A percentile compares a stretch with the other conserved stretches of the same genome.
These are phyloP conservation scores for Exophiala sp. DNA, from an alignment of 2,329 filamentous ascomycete species.

Conservation along the genomic window DNA sequence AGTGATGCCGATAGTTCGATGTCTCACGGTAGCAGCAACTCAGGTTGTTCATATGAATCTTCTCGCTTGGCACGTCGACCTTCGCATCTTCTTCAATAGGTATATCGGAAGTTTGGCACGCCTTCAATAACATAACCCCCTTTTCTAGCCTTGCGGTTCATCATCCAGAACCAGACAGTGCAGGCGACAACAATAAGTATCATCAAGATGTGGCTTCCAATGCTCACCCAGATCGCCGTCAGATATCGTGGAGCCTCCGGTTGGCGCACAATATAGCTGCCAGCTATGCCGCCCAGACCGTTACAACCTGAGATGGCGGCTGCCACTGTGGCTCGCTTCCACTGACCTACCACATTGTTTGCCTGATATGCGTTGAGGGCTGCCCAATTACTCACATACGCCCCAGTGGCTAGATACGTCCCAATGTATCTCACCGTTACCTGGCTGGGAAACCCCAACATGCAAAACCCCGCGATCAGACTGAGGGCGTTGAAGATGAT, in stretches of 20 bases:
- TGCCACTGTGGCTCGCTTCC: slow-evolving; percentile 57
- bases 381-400: slow-evolving; percentile 65
- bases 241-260: slow-evolving; percentile 57
- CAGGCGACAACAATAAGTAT: slow-evolving; percentile 23
- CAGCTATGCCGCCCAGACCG: slow-evolving; percentile 59
- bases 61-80: background rate
- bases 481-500: slow-evolving; percentile 60
- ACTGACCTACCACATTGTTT: slow-evolving; percentile 59
- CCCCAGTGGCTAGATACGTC: slow-evolving; percentile 60
- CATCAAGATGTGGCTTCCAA: slow-evolving; percentile 41
- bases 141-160: slow-evolving; percentile 19
- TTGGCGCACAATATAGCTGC: slow-evolving; percentile 59
- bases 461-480: slow-evolving; percentile 58
- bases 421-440: slow-evolving; percentile 59
- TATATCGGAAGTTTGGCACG: slow-evolving; percentile 25
- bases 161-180: slow-evolving; percentile 25
- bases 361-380: slow-evolving; percentile 58
- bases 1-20: no score
- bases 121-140: slow-evolving; percentile 24
- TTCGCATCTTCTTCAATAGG: slow-evolving; percentile 19
- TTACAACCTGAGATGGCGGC: slow-evolving; percentile 57
- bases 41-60: background rate
- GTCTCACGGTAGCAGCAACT: background rate
- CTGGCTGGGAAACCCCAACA: slow-evolving; percentile 56
- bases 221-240: slow-evolving; percentile 63